Evolutionary conservation across 805 yeast species (phyloP).

Genomic region (Saccharomycopsis fibuligera): DNA sequence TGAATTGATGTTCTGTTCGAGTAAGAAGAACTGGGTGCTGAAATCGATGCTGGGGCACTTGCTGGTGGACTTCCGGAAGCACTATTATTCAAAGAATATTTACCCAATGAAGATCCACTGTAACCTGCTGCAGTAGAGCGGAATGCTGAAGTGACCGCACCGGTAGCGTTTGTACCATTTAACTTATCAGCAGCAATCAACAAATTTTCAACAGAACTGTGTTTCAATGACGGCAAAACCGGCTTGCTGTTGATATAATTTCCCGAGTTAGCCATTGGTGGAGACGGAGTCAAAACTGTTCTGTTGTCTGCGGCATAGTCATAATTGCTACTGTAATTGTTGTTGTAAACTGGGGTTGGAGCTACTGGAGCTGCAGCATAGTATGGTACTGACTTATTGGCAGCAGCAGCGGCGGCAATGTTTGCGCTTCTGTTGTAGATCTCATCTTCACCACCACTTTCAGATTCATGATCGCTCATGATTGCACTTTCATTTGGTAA

Average conservation of each 20-base stretch:
- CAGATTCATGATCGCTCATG: constrained; percentile 4
- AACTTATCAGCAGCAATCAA: constrained; percentile 10
- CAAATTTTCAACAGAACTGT: constrained; percentile 6
- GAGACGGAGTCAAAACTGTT: too few species aligned
- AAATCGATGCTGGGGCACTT: background rate
- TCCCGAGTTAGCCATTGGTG: too few species aligned
- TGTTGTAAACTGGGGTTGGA: background rate
- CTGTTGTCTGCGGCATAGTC: too few species aligned
- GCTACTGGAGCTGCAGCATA: background rate
- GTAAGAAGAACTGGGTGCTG: too few species aligned
- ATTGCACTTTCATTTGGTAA: constrained; percentile 14
- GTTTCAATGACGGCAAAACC: too few species aligned
- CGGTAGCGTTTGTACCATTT: too few species aligned
- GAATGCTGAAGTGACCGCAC: too few species aligned
- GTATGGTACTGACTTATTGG: background rate
- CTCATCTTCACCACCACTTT: background rate
- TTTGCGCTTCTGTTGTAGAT: background rate
- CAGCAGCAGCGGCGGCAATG: background rate
- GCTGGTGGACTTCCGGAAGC: background rate
- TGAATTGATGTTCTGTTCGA: too few species aligned
- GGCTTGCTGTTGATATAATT: too few species aligned
- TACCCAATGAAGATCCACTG: background rate
- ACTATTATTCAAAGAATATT: background rate
- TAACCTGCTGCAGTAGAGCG: background rate
- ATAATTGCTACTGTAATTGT: background rate